Base-by-base conservation (phyloP, 148 eudicot species). In the Cornus controversa region DNA sequence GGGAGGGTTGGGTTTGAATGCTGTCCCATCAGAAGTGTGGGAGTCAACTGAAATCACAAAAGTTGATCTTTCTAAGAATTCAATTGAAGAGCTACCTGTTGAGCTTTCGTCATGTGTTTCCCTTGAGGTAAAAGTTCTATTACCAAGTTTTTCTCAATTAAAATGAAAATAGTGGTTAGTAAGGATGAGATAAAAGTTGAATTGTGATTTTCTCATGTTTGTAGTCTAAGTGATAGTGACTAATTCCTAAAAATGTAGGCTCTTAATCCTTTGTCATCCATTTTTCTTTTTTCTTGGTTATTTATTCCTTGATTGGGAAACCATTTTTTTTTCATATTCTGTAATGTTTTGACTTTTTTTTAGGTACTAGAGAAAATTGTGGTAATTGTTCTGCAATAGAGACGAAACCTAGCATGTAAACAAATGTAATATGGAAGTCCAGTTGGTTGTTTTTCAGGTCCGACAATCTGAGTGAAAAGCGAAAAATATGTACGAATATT, bases 21-120 rank as follows among this genome's bases (percentile, higher is more conserved):
- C 83, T 72, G 90, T 93, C 53, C 99, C 99, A 34, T 78, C 93
- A 28, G 91, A 93, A 73, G 87, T 86, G 60, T 89, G 94, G 87
- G 84, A 87, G 75, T 86, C 99, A 71, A 87, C 83, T 77, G 95
- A 90, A 70, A 82, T 93, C 69, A 89, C 89, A 26, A 93, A 92
- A 86, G 82, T 93, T 58, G 92, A 96, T 84, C 93, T 96, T 68
- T 89, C 99, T 36, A 87, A 74, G 78, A 96, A 96, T 81, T 86
- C 89, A 63, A 91, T 96, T 75, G 92, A 87, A 80, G 94, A 89
- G 79, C 86, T 93, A 75, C 99, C 99, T 23, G 71, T 37, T 67
- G 89, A 89, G 73, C 90, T 96, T 77, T 87, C 91, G 37, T 90
- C 88, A 9, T 92, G 95, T 75, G 85, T 81, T 74, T 91, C 97